These are phyloP conservation scores for Solanum appendiculatum DNA, from an alignment of 257 asterid genomes.

Conservation along the genomic window DNA sequence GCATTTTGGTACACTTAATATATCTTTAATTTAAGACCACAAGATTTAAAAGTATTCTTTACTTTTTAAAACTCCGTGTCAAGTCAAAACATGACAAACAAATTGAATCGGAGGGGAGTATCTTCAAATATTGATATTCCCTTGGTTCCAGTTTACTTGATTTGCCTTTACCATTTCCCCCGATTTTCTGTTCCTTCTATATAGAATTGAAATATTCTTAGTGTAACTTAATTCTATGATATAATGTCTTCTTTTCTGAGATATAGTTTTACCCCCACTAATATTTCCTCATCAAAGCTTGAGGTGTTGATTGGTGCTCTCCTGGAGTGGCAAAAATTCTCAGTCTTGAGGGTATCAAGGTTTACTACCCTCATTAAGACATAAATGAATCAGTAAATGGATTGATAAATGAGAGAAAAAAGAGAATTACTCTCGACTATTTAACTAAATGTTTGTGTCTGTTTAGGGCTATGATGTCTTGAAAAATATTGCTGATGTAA, in stretches of 20 bases:
- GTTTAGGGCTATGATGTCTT: no score
- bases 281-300: background rate
- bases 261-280: background rate
- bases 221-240: background rate
- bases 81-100: background rate
- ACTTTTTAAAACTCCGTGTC: background rate
- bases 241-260: background rate
- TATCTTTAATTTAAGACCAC: background rate
- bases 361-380: no score
- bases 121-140: background rate
- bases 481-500: no score
- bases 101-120: background rate
- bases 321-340: no score
- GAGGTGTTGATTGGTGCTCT: no score
- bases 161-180: background rate
- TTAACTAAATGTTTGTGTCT: no score
- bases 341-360: no score
- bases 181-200: background rate
- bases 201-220: background rate
- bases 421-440: no score
- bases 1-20: no score
- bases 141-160: background rate
- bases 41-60: no score
- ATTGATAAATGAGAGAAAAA: no score
- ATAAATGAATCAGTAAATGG: no score